A percentile compares a stretch with the other conserved stretches of the same genome.
Evolutionary conservation across 2,329 filamentous ascomycete genomes (phyloP).

Genomic region (Pseudogymnoascus pannorum): DNA sequence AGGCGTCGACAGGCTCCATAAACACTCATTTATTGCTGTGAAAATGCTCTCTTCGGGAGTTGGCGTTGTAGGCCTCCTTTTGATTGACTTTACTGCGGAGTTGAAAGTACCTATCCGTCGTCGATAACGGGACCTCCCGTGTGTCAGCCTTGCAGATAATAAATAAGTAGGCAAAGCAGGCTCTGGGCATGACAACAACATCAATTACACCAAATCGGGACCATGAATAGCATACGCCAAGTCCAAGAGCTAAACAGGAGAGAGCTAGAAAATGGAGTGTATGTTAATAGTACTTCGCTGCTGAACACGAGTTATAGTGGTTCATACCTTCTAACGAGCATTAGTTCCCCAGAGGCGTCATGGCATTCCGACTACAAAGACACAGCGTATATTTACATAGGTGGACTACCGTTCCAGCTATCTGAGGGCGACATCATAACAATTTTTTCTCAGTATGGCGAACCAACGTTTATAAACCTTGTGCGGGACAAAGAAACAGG

Average conservation of each 20-base stretch:
- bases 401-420: slow-evolving; percentile 84
- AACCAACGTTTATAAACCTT: slow-evolving; percentile 88
- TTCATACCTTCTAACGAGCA: slow-evolving; percentile 13
- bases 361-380: slow-evolving; percentile 98
- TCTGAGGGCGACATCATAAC: slow-evolving; percentile 93
- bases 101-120: slow-evolving; percentile 6
- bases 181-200: neutral
- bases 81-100: neutral
- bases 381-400: slow-evolving; percentile 94
- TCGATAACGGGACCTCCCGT: slow-evolving; percentile 7
- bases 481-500: slow-evolving; percentile 93
- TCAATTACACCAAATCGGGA: slow-evolving; percentile 15
- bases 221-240: slow-evolving; percentile 89
- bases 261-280: slow-evolving; percentile 85
- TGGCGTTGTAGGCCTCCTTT: slow-evolving; percentile 5
- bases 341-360: slow-evolving; percentile 73
- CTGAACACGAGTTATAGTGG: neutral
- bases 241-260: slow-evolving; percentile 90
- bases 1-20: slow-evolving; percentile 1
- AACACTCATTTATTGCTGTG: slow-evolving; percentile 1
- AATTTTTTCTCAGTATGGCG: slow-evolving; percentile 95
- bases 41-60: neutral
- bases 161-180: neutral
- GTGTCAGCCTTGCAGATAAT: slow-evolving; percentile 9
- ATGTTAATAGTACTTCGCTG: slow-evolving; percentile 33